Conservation (phyloP, 2,329 filamentous ascomycete genomes). For the Fusarium agapanthi region DNA sequence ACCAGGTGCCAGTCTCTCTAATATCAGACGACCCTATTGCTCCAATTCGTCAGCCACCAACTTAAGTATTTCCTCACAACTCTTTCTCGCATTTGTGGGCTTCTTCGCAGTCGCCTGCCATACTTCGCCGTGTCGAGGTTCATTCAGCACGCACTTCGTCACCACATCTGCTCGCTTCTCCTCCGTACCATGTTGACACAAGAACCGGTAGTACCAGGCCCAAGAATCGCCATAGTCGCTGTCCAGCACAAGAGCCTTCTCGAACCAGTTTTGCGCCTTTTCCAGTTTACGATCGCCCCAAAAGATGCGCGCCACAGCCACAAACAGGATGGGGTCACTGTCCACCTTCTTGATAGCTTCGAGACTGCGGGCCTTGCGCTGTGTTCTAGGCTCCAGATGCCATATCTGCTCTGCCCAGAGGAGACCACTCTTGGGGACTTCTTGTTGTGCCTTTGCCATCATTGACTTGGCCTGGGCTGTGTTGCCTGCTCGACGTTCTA, state of each 20-base stretch:
- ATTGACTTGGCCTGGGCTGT: slow-evolving; percentile 84
- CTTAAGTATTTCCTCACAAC: slow-evolving; percentile 83
- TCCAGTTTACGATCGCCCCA: slow-evolving; percentile 93
- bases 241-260: slow-evolving; percentile 90
- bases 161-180: slow-evolving; percentile 91
- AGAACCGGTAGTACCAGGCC: slow-evolving; percentile 98
- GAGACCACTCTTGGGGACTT: slow-evolving; percentile 86
- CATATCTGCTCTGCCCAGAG: slow-evolving; percentile 96
- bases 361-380: slow-evolving; percentile 88
- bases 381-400: slow-evolving; percentile 89
- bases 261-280: slow-evolving; percentile 96
- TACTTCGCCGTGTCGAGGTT: slow-evolving; percentile 90
- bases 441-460: slow-evolving; percentile 93
- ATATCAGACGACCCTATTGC: slow-evolving; percentile 22
- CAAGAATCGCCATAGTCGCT: slow-evolving; percentile 90
- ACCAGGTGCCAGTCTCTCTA: not conserved
- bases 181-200: slow-evolving; percentile 89
- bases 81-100: slow-evolving; percentile 79
- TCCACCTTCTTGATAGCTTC: slow-evolving; percentile 98
- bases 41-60: slow-evolving; percentile 68
- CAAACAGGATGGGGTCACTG: slow-evolving; percentile 87
- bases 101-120: slow-evolving; percentile 91
- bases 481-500: slow-evolving; percentile 90
- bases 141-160: slow-evolving; percentile 80
- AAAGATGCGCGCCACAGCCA: slow-evolving; percentile 93